Percentiles rank a stretch among this genome's conserved stretches.
Evolutionary conservation across 2,329 filamentous ascomycete genomes (phyloP).

Genomic region (Shiraia sp.): DNA sequence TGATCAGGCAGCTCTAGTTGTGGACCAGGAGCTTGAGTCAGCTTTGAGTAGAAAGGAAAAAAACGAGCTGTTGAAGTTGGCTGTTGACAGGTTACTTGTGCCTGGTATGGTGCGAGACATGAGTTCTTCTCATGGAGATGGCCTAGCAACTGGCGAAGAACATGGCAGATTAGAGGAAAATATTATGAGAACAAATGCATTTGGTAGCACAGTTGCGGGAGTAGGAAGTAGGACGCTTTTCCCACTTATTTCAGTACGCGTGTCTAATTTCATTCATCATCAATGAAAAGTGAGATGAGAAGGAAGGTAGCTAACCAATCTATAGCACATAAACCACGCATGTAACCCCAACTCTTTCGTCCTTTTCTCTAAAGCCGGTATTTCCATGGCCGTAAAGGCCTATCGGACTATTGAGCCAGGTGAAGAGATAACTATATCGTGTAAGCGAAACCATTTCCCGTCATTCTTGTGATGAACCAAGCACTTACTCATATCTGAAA

Average conservation of each 20-base stretch:
- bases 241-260: constrained; percentile 20
- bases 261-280: not conserved
- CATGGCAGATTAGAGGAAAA: constrained; percentile 14
- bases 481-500: constrained; percentile 2
- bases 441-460: constrained; percentile 3
- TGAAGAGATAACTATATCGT: constrained; percentile 30
- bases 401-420: constrained; percentile 23
- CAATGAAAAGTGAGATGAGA: not conserved
- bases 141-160: too few species aligned
- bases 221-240: constrained; percentile 16
- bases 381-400: constrained; percentile 27
- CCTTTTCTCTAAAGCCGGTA: constrained; percentile 25
- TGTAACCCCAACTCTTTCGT: constrained; percentile 29
- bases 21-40: constrained; percentile 13
- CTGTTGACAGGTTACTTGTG: constrained; percentile 12
- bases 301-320: not conserved
- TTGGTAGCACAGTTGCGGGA: constrained; percentile 21
- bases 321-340: constrained; percentile 27
- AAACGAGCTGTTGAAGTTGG: constrained; percentile 11
- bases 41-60: constrained; percentile 1
- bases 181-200: constrained; percentile 29
- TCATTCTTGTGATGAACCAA: too few species aligned
- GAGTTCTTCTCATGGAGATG: constrained; percentile 14
- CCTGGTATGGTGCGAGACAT: constrained; percentile 15
- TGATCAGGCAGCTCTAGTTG: constrained; percentile 22